These are phyloP conservation scores for Roridomyces roridus DNA, from an alignment of 768 basidiomycete species.

Conservation along the genomic window DNA sequence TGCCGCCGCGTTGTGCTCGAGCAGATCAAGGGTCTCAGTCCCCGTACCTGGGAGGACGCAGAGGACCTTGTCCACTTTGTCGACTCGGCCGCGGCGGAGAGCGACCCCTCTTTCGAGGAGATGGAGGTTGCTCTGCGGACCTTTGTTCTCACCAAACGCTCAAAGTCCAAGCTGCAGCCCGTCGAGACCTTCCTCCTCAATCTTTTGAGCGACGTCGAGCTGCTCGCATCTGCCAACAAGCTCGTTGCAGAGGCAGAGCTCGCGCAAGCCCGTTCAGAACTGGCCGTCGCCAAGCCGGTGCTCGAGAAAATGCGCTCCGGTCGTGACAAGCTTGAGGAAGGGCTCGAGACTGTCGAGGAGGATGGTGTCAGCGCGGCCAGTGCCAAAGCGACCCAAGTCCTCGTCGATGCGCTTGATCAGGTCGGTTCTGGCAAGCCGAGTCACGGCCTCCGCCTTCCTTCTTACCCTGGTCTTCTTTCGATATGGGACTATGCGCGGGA, in stretches of 20 bases:
- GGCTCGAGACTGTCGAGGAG: slow-evolving; percentile 83
- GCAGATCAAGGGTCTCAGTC: slow-evolving; percentile 92
- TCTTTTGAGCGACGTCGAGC: slow-evolving; percentile 87
- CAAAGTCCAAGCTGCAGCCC: slow-evolving; percentile 95
- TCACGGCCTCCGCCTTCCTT: slow-evolving; percentile 68
- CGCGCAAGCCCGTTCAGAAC: slow-evolving; percentile 70
- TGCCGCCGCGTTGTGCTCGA: slow-evolving; percentile 89
- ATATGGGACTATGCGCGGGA: slow-evolving; percentile 88
- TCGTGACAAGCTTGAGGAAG: slow-evolving; percentile 78
- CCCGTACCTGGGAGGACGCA: slow-evolving; percentile 89
- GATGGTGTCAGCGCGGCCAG: slow-evolving; percentile 60
- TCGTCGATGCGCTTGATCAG: slow-evolving; percentile 74
- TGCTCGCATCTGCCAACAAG: slow-evolving; percentile 85
- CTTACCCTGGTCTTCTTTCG: slow-evolving; percentile 82
- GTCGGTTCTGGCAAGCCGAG: slow-evolving; percentile 80
- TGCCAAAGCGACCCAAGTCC: slow-evolving; percentile 59
- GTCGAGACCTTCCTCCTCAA: slow-evolving; percentile 90
- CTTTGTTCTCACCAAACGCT: slow-evolving; percentile 94
- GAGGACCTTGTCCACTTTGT: slow-evolving; percentile 98
- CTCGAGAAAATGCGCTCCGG: slow-evolving; percentile 86
- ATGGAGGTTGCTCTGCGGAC: slow-evolving; percentile 91
- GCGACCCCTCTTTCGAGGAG: slow-evolving; percentile 77
- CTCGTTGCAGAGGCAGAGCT: slow-evolving; percentile 85
- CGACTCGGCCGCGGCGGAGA: slow-evolving; percentile 73
- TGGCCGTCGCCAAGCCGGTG: slow-evolving; percentile 75